These are phyloP conservation scores for Hypoxylon crocopeplum DNA, from an alignment of 495 filamentous ascomycete species.

Conservation along the genomic window DNA sequence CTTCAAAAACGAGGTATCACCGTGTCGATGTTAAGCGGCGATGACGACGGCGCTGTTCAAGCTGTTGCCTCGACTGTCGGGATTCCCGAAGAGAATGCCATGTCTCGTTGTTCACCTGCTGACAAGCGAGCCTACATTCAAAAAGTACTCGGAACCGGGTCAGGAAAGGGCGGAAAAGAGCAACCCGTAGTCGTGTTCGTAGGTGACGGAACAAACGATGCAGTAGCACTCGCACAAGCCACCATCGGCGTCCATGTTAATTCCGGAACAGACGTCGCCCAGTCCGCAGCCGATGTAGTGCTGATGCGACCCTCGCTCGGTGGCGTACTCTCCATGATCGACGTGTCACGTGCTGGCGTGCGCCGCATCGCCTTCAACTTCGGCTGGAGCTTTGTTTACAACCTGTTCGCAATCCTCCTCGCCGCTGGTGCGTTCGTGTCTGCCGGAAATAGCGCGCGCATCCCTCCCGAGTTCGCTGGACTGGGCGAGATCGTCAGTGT, in stretches of 20 bases:
- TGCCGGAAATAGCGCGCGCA: conserved; percentile 50
- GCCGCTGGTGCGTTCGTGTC: conserved; percentile 72
- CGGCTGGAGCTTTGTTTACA: conserved; percentile 75
- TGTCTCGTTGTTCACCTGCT: conserved; percentile 60
- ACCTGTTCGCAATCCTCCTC: conserved; percentile 73
- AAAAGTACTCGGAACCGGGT: conserved; percentile 34
- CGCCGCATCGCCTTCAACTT: conserved; percentile 73
- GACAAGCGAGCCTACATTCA: conserved; percentile 71
- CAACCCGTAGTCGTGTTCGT: conserved; percentile 65
- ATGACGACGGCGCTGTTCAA: conserved; percentile 66
- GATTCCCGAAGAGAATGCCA: conserved; percentile 57
- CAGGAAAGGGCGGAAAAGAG: conserved; percentile 17
- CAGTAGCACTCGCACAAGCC: conserved; percentile 74
- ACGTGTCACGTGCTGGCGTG: conserved; percentile 62
- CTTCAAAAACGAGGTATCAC: conserved; percentile 64
- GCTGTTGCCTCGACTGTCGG: conserved; percentile 58
- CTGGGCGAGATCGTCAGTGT: conserved; percentile 82
- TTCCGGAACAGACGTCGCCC: conserved; percentile 66
- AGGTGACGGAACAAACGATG: conserved; percentile 85
- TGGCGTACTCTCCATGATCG: conserved; percentile 65
- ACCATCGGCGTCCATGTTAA: conserved; percentile 75
- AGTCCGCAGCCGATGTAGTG: conserved; percentile 72
- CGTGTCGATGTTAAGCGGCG: conserved; percentile 73
- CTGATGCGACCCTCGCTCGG: conserved; percentile 64
- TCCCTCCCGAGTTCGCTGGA: conserved; percentile 77